These are phyloP conservation scores for Trametes punicea DNA, from an alignment of 768 basidiomycete genomes.

Conservation along the genomic window DNA sequence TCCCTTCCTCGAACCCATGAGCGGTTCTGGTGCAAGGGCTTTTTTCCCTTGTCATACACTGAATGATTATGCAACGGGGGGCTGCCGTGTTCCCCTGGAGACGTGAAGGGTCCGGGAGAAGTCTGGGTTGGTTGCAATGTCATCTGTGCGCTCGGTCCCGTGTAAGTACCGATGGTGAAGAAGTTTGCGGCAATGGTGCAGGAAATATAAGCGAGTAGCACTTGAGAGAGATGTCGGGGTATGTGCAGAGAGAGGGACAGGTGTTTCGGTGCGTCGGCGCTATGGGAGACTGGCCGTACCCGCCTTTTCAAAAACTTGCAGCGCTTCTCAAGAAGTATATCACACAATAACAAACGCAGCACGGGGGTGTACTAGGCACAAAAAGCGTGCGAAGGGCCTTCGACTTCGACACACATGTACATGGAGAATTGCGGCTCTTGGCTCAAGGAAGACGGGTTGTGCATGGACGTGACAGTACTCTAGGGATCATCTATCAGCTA, in stretches of 20 bases:
- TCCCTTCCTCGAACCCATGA: slow-evolving; percentile 3
- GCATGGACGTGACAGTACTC: neutral
- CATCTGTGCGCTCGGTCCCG: neutral
- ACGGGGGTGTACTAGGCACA: neutral
- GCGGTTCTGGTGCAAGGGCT: neutral
- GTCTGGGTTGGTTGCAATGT: neutral
- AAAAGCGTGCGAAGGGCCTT: neutral
- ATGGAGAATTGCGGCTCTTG: neutral
- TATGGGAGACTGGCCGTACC: too few species aligned
- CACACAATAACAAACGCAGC: neutral
- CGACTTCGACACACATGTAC: neutral
- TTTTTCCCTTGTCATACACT: slow-evolving; percentile 7
- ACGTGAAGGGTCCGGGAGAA: neutral
- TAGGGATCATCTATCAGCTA: too few species aligned
- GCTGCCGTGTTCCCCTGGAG: slow-evolving; percentile 2
- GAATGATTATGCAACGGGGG: neutral
- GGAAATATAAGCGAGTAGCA: neutral
- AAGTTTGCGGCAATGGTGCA: neutral
- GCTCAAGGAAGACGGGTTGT: neutral
- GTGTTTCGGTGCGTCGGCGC: too few species aligned
- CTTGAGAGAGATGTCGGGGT: neutral
- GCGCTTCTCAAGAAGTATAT: neutral
- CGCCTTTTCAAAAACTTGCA: too few species aligned
- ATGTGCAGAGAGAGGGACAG: too few species aligned
- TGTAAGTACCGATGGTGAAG: too few species aligned